Percentiles rank a stretch among this genome's conserved stretches.
Conservation (phyloP, 2,329 filamentous ascomycete genomes). For the Calycina marina region DNA sequence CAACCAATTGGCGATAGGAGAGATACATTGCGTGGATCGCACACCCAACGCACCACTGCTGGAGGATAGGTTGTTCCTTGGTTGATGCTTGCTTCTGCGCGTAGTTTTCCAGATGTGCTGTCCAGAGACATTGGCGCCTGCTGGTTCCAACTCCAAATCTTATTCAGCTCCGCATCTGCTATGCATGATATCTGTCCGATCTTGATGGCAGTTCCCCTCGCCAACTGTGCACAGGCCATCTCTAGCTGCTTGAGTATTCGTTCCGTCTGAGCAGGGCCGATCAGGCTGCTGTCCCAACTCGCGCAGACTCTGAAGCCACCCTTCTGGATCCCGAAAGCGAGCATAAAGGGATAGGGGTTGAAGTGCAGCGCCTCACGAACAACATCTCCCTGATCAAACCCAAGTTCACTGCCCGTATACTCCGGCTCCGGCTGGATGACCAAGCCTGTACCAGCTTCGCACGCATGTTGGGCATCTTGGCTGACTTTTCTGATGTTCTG, state of each 20-base stretch:
- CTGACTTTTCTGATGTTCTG: constrained; percentile 16
- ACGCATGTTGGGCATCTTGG: constrained; percentile 11
- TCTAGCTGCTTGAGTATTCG: constrained; percentile 24
- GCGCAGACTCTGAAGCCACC: constrained; percentile 29
- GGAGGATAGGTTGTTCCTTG: constrained; percentile 23
- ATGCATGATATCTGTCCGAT: no score
- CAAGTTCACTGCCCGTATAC: constrained; percentile 24
- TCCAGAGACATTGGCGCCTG: constrained; percentile 24
- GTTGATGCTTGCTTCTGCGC: constrained; percentile 10
- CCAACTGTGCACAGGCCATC: no score
- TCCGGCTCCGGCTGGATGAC: constrained; percentile 20
- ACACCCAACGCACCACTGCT: constrained; percentile 23
- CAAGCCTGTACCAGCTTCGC: constrained; percentile 11
- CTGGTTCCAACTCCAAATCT: constrained; percentile 30
- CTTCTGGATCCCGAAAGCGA: constrained; percentile 29
- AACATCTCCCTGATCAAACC: constrained; percentile 24
- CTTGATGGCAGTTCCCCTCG: no score
- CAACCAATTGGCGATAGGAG: constrained; percentile 28
- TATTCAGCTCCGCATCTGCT: constrained; percentile 24
- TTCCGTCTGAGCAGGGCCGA: constrained; percentile 25
- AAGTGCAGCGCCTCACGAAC: constrained; percentile 24
- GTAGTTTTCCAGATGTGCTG: constrained; percentile 12
- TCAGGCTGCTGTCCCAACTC: constrained; percentile 27
- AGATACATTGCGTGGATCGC: constrained; percentile 20
- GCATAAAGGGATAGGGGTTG: constrained; percentile 34